Evolutionary conservation across 2,329 filamentous ascomycete species (phyloP), one percentile per base, ranked within the genome.

Genomic region (Xylaria sp.): DNA sequence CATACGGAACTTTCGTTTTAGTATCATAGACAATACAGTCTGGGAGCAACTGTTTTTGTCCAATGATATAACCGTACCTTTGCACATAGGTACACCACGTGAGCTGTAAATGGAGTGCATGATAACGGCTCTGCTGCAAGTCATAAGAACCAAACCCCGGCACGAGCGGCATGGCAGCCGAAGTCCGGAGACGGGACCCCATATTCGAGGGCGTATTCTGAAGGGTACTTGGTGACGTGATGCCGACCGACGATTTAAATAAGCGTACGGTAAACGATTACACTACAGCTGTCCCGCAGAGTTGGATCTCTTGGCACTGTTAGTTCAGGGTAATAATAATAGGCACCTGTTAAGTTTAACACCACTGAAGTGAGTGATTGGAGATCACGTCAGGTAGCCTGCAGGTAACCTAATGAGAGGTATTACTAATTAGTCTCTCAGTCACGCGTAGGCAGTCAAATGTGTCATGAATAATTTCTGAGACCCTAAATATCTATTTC

Each of bases 341-440:
- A 39, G 9, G 25, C n/a, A 51, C 5, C 10, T 20, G 27, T 1
- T 31, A n/a, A 5, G n/a, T n/a, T 10, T 47, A 17, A 54, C 38
- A 33, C n/a, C 27, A 45, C 45, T 36, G n/a, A n/a, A n/a, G n/a
- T n/a, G 20, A 45, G 49, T 33, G 15, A 17, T 33, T 25, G 42
- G 29, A 33, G 27, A 55, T 38, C 51, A 55, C 51, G 51, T 25
- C 45, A 59, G 27, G 44, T 29, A 50, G 22, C 57, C 20, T 10
- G 20, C 49, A 38, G 15, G 20, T 55, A 20, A 27, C 47, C 53
- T 49, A 31, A 54, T 20, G 39, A 39, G 17, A 36, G 61, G 63
- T 42, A 66, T 68, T 68, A 68, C 55, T 68, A 68, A 68, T 68
- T 50, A 38, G 42, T 38, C 33, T 39, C 42, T 36, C 33, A 62